Percentiles rank a stretch among this genome's conserved stretches.
phyloP scores from a whole-genome alignment of 192 early-diverging fungal genomes.

The Lunasporangiospora selenospora region DNA sequence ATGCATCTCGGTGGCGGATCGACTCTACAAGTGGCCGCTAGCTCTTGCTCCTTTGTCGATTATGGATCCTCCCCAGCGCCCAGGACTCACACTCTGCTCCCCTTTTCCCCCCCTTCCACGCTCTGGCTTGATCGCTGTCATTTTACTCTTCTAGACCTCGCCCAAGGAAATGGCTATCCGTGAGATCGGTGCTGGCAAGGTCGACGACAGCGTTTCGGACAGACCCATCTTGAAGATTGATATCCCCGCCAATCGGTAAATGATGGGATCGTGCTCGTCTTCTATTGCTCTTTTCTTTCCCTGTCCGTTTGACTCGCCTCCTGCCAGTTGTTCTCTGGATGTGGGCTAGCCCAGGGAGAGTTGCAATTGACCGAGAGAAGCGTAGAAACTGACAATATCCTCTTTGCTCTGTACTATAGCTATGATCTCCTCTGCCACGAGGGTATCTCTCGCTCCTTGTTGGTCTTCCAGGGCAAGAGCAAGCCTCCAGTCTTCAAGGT shows the following conservation, averaged over 20 bases:
- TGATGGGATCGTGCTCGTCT: no score
- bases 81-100: neutral
- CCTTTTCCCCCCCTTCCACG: no score
- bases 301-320: no score
- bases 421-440: conserved; percentile 98
- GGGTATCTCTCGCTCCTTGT: conserved; percentile 90
- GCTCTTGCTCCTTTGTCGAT: neutral
- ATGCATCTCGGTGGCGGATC: no score
- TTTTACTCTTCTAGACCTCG: conserved; percentile 62
- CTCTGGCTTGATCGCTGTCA: conserved; percentile 1
- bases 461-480: conserved; percentile 79
- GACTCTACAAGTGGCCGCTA: neutral
- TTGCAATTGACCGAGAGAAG: no score
- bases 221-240: conserved; percentile 93
- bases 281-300: no score
- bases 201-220: conserved; percentile 68
- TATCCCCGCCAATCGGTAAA: conserved; percentile 92
- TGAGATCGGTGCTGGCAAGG: conserved; percentile 61
- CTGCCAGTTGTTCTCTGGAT: no score
- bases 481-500: conserved; percentile 73
- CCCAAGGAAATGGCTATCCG: conserved; percentile 79
- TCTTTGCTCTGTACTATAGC: no score
- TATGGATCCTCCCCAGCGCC: conserved; percentile 1
- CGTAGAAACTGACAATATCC: no score
- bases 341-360: no score